Conservation (phyloP, 1,284 basidiomycete genomes). For the Anthracocystis setariae region DNA sequence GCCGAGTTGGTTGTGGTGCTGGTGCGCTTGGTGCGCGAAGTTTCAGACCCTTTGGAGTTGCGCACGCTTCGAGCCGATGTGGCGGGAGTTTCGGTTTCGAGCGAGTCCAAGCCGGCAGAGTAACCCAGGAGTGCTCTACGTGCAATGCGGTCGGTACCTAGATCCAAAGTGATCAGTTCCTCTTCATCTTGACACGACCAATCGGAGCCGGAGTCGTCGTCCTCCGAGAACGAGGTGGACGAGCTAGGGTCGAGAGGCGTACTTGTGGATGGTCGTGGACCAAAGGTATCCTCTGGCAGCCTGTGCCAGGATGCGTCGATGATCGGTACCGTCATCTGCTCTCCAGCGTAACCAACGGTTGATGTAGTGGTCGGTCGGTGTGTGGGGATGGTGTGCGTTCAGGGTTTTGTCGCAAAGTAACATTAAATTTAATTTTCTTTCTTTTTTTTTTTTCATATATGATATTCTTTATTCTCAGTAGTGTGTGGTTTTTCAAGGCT, state of each 20-base stretch:
- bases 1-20: neutral
- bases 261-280: neutral
- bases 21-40: neutral
- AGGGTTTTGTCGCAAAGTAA: slow-evolving; percentile 5
- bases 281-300: slow-evolving; percentile 21
- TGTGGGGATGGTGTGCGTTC: neutral
- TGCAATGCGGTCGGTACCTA: slow-evolving; percentile 28
- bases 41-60: neutral
- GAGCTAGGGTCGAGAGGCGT: slow-evolving; percentile 24
- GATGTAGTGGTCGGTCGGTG: neutral
- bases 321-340: slow-evolving; percentile 14
- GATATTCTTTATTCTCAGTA: no score
- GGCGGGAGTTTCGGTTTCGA: neutral
- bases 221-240: neutral
- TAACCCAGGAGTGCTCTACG: slow-evolving; percentile 30
- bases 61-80: neutral
- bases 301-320: slow-evolving; percentile 33
- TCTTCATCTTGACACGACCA: slow-evolving; percentile 39
- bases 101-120: slow-evolving; percentile 9
- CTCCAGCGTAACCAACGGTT: neutral
- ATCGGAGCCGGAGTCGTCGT: slow-evolving; percentile 14
- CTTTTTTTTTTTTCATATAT: no score
- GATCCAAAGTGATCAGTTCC: slow-evolving; percentile 36
- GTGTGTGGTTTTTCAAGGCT: neutral
- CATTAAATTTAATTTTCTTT: neutral